Conservation (phyloP, 331 rosid genomes). For the Rhamnella rubrinervis region DNA sequence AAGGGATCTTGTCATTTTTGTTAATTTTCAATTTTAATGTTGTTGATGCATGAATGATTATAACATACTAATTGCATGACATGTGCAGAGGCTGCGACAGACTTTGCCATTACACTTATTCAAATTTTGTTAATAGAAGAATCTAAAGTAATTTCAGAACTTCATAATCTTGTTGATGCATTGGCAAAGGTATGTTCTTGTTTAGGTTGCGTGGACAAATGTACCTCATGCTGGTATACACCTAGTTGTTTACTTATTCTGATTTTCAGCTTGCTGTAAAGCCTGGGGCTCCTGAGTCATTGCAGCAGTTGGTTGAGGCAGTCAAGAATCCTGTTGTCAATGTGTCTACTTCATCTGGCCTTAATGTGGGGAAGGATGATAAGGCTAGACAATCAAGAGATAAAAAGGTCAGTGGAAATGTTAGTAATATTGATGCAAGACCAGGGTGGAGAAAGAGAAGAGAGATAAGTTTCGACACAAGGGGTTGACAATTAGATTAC, state of each 20-base stretch:
- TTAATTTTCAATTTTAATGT: constrained; percentile 1
- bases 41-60: constrained; percentile 1
- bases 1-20: constrained; percentile 1
- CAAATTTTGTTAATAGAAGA: constrained; percentile 74
- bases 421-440: no score
- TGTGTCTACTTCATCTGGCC: constrained; percentile 43
- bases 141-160: constrained; percentile 85
- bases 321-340: constrained; percentile 71
- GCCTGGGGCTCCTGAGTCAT: constrained; percentile 89
- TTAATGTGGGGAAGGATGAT: constrained; percentile 76
- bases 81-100: constrained; percentile 82
- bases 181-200: constrained; percentile 68
- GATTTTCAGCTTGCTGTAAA: constrained; percentile 71
- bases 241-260: constrained; percentile 21
- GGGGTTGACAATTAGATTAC: no score
- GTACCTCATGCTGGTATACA: neutral
- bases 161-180: constrained; percentile 93
- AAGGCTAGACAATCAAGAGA: constrained; percentile 71
- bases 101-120: constrained; percentile 81
- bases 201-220: neutral
- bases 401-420: constrained; percentile 53
- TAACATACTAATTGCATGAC: constrained; percentile 33
- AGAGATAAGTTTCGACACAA: no score
- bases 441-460: no score
- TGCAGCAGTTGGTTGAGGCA: constrained; percentile 80